Base-by-base conservation (phyloP, 345 rosid species). In the Erodium maritimum region DNA sequence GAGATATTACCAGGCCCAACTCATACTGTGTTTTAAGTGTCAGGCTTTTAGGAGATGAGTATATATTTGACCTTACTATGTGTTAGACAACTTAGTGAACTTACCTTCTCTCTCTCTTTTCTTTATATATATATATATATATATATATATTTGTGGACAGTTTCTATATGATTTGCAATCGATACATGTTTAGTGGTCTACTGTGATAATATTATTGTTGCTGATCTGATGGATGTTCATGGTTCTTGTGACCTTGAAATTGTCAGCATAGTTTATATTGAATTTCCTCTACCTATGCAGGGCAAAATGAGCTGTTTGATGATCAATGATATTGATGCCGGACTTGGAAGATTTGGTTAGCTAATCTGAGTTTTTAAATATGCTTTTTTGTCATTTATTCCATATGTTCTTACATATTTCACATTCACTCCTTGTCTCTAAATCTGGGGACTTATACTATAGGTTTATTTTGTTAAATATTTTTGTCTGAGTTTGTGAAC, bases 221-320 rank as follows among this genome's bases (percentile, higher is more conserved):
- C 23, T 50, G 19, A 17, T 21, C 37, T 0, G 50, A 64, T 56
- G 34, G 21, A 33, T 63, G 13, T 60, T 58, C 54, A 25, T 19
- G 37, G 23, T 17, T 14, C 33, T 58, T 46, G 20, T 59, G 1
- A 51, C 54, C 54, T 51, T 51, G 19, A 51, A 51, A 17, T 51
- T 51, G n/a, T 17, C 19, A 51, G 19, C 19, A 17, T 17, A 19
- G 19, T n/a, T 51, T n/a, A 51, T 3, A 17, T 25, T 56, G 55
- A 59, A 48, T 62, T 59, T 54, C 56, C 14, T 60, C 17, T 17
- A 33, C 58, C 61, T 66, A 73, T 81, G 77, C 88, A 88, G 96
- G 98, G 98, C n/a, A 91, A 86, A 73, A 83, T 91, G 93, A 88
- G 88, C 68, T 90, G 95, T 79, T 80, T 88, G 72, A 85, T 91